Evolutionary conservation across 176 grass and related monocot species (phyloP).

Genomic region (Aegilops speltoides): DNA sequence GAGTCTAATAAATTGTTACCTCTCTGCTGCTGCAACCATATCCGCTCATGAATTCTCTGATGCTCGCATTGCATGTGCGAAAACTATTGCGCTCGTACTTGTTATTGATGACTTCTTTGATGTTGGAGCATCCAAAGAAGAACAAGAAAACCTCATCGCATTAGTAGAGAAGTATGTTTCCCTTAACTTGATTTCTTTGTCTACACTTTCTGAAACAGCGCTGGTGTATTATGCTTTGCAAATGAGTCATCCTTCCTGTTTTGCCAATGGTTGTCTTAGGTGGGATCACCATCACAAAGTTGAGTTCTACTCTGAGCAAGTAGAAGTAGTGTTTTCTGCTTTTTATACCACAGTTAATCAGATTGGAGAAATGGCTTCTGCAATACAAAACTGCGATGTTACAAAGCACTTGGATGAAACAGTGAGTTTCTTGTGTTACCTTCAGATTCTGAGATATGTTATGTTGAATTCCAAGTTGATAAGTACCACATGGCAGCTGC

Average conservation of each 20-base stretch:
- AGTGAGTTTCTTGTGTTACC: constrained; percentile 34
- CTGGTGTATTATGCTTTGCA: background rate
- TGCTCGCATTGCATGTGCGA: constrained; percentile 58
- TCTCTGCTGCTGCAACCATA: constrained; percentile 69
- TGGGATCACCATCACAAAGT: constrained; percentile 54
- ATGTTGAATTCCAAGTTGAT: background rate
- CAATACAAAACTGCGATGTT: constrained; percentile 46
- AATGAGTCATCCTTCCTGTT: background rate
- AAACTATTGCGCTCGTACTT: constrained; percentile 58
- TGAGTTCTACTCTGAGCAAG: constrained; percentile 57
- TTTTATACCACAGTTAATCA: constrained; percentile 54
- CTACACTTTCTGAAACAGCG: background rate
- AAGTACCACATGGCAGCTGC: background rate
- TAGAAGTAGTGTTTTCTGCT: constrained; percentile 66
- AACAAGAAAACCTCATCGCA: constrained; percentile 51
- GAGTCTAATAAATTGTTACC: constrained; percentile 57
- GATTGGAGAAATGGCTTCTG: constrained; percentile 51
- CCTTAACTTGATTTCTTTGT: background rate
- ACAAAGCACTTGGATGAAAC: constrained; percentile 50
- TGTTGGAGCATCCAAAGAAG: constrained; percentile 70
- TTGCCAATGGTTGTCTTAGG: constrained; percentile 24
- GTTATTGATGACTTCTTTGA: constrained; percentile 87
- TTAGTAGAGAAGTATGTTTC: constrained; percentile 59
- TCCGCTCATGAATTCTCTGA: constrained; percentile 56
- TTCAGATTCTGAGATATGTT: background rate